Base-by-base conservation (phyloP, 2,329 filamentous ascomycete genomes). In the Fusarium dlaminii region DNA sequence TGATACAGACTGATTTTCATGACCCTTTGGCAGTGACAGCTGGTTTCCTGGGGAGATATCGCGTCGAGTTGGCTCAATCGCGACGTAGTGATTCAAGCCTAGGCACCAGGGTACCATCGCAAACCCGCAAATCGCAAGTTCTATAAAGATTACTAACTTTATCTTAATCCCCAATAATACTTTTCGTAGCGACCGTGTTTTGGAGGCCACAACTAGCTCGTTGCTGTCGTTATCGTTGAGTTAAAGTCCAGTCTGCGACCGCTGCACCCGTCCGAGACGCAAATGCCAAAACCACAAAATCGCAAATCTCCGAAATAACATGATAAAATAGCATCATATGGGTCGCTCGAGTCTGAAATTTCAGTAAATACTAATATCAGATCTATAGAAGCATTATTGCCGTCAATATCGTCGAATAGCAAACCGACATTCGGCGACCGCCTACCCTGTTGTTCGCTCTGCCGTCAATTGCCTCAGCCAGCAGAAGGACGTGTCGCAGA, bases 131-230 rank as follows among this genome's bases (percentile, higher is more conserved):
- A 32, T 32, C 30, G 15, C 3, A 4, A 24, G 11, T 2, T 27
- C 20, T 14, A 24, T 6, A 27, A 0, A 2, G 0, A 3, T 2
- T 4, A 10, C 14, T 14, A 27, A 3, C 17, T 4, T 6, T 2
- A 18, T 6, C 0, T 22, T 13, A 27, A 15, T 15, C 6, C 17
- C 0, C 5, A 12, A 8, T 5, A 3, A 3, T 8, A 0, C 1
- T 3, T 1, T 22, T 20, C 30, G 12, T 6, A 8, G 24, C 2
- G 30, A 24, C 3, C 6, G 3, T 7, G 0, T 51, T 34, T 34
- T 24, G 0, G 8, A 11, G 30, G 10, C 11, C 3, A 5, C 1
- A 24, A 0, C 5, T 24, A 14, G 8, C 30, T 51, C 24, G 8
- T 24, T 34, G 17, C 30, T 14, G 1, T 14, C 6, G n/a, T 32